Evolutionary conservation across 139 green algal species (phyloP).

Genomic region (Picochlorum sp.): DNA sequence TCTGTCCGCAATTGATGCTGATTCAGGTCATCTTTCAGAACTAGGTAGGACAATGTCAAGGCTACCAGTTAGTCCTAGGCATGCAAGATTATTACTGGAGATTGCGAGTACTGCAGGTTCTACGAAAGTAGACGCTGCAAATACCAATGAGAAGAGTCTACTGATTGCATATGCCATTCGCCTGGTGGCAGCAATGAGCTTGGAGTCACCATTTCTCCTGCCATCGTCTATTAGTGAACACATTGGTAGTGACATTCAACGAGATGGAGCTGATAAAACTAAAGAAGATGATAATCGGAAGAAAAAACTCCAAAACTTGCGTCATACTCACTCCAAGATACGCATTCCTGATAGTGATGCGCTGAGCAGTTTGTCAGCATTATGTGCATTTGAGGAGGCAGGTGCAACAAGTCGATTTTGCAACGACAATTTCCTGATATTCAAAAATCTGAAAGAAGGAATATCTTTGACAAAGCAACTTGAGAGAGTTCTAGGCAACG

Average conservation of each 20-base stretch:
- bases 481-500: conserved; percentile 16
- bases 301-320: conserved; percentile 11
- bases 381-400: conserved; percentile 62
- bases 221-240: conserved; percentile 20
- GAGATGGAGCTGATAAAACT: conserved; percentile 11
- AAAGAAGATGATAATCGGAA: conserved; percentile 6
- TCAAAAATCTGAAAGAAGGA: conserved; percentile 59
- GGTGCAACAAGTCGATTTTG: conserved; percentile 36
- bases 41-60: conserved; percentile 72
- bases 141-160: neutral
- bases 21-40: conserved; percentile 39
- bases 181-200: conserved; percentile 68
- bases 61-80: conserved; percentile 75
- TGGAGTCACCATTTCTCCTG: conserved; percentile 78
- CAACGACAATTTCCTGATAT: conserved; percentile 52
- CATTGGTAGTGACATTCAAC: neutral
- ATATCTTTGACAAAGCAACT: conserved; percentile 56
- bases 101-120: neutral
- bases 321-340: conserved; percentile 50
- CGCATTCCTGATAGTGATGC: conserved; percentile 56
- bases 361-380: conserved; percentile 55
- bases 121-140: neutral
- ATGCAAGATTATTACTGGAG: conserved; percentile 78
- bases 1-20: conserved; percentile 41
- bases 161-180: conserved; percentile 61